Evolutionary conservation across 2,329 filamentous ascomycete species (phyloP), one percentile per base, ranked within the genome.

Genomic region (Colletotrichum abscissum): DNA sequence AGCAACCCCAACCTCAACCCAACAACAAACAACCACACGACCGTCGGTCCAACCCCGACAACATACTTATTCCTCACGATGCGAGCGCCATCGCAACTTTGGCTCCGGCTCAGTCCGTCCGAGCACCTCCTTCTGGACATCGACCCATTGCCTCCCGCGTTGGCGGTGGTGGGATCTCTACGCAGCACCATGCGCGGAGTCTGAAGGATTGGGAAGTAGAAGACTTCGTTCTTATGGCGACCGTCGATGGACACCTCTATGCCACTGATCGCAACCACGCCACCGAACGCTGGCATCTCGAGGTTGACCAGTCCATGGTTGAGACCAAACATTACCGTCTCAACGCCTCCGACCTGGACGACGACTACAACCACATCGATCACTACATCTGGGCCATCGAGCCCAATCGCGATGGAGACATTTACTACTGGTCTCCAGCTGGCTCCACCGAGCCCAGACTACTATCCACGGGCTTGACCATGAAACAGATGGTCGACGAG

Each of bases 221-320:
- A 94, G 95, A 98, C 89, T 97, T 98, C 91, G 94, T 98, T 87
- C 94, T 99, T 88, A 89, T 99, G 93, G 96, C 97, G 94, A 98
- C 97, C 90, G 94, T 98, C 91, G 95, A 98, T 89, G 97, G 97
- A 89, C 94, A 95, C 82, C 91, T 98, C 80, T 94, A 98, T 86
- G 95, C 96, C 82, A 92, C 92, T 83, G 95, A 98, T 86, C 91
- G 97, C 79, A 93, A 92, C 81, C 97, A 93, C 65, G 97, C 97
- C 78, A 89, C 92, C 75, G 89, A 93, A 78, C 93, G 92, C 81
- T 98, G 97, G 97, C 92, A 93, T 79, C 89, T 98, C 74, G 91
- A 95, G 82, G 91, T 93, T 74, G 93, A 95, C 78, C 91, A 93
- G 78, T 94, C 96, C 77, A 95, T 98, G 91, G 92, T 98, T 75